Conservation (phyloP, 2,329 filamentous ascomycete species). For the Colletotrichum brevisporum region DNA sequence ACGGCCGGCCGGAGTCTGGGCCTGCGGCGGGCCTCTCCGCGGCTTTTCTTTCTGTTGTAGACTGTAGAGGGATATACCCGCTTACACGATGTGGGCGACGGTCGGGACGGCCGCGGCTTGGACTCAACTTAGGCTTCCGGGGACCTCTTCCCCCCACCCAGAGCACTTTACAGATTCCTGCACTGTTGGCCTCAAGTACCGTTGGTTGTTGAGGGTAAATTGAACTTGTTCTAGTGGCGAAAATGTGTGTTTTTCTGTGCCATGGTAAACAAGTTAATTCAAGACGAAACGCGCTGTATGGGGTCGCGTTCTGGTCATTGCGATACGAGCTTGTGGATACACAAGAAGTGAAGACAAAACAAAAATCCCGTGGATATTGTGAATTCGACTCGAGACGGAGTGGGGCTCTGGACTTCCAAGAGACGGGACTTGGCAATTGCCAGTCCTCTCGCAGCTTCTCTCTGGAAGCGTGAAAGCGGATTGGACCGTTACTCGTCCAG, state of each 20-base stretch:
- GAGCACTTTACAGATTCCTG: slow-evolving; percentile 36
- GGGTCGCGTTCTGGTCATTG: not conserved
- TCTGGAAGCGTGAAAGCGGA: too few relatives aligned
- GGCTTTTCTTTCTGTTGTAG: too few relatives aligned
- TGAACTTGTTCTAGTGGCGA: not conserved
- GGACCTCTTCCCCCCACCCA: slow-evolving; percentile 13
- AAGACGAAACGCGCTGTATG: not conserved
- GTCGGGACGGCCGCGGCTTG: not conserved
- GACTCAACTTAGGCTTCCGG: not conserved
- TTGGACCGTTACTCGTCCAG: too few relatives aligned
- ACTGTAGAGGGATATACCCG: too few relatives aligned
- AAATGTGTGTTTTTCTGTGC: not conserved
- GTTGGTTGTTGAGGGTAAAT: not conserved
- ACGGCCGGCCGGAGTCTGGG: slow-evolving; percentile 10
- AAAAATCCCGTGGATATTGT: too few relatives aligned
- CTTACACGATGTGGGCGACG: slow-evolving; percentile 9
- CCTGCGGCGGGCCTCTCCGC: not conserved
- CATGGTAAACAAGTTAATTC: not conserved
- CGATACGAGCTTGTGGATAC: too few relatives aligned
- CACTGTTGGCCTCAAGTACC: slow-evolving; percentile 17
- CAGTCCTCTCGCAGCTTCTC: too few relatives aligned
- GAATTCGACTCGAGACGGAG: too few relatives aligned
- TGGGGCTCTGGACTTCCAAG: too few relatives aligned
- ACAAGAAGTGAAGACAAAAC: too few relatives aligned
- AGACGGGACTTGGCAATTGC: too few relatives aligned